phyloP scores from a whole-genome alignment of 345 rosid genomes.

The Ceriops tagal region DNA sequence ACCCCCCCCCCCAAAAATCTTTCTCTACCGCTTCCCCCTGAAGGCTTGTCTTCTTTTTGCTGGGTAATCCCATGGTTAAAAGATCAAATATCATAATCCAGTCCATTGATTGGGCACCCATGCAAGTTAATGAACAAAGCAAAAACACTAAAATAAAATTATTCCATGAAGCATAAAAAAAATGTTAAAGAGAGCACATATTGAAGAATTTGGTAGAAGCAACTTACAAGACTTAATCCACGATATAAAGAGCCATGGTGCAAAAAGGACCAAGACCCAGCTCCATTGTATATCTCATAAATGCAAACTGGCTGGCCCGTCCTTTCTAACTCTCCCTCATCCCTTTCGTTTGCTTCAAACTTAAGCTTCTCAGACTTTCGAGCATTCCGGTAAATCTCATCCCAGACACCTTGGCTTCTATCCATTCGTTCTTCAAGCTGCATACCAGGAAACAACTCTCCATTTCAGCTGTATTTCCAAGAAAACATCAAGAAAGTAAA shows the following conservation, averaged over 20 bases:
- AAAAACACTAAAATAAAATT: not conserved
- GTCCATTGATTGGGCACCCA: no score
- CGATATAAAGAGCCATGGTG: constrained; percentile 95
- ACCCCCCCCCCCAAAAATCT: no score
- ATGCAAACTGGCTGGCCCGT: constrained; percentile 93
- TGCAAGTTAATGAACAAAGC: not conserved
- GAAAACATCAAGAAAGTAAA: not conserved
- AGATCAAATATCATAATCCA: not conserved
- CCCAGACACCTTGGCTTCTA: constrained; percentile 64
- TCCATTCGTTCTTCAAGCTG: constrained; percentile 91
- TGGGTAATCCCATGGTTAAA: not conserved
- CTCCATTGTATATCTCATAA: constrained; percentile 81
- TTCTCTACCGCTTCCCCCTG: no score
- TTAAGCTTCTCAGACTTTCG: constrained; percentile 83
- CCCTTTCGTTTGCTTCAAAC: constrained; percentile 89
- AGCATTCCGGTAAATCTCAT: constrained; percentile 84
- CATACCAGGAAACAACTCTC: constrained; percentile 28
- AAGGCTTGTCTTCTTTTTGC: no score
- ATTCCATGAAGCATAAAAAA: no score
- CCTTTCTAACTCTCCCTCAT: constrained; percentile 98
- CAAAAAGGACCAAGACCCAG: constrained; percentile 95
- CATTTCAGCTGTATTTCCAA: constrained; percentile 22
- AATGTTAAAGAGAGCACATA: constrained; percentile 2
- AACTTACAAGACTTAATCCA: constrained; percentile 91
- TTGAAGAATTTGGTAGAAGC: constrained; percentile 12